phyloP scores from a whole-genome alignment of 345 rosid species.

The Citrus inodora region DNA sequence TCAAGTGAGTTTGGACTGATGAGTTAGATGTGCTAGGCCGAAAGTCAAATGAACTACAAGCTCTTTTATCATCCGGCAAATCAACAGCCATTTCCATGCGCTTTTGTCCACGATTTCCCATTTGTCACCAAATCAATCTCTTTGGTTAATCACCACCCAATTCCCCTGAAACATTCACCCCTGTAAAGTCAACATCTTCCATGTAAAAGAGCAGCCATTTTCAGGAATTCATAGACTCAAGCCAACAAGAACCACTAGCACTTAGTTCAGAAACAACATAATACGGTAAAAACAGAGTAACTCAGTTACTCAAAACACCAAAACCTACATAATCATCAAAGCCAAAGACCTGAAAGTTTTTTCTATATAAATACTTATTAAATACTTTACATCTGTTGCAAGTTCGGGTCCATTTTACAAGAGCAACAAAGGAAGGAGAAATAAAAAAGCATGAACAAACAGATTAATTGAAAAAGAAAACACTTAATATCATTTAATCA shows the following conservation, averaged over 20 bases:
- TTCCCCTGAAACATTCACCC: background rate
- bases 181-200: background rate
- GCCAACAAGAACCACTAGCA: background rate
- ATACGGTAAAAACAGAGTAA: background rate
- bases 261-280: background rate
- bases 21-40: slow-evolving; percentile 72
- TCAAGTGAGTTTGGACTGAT: slow-evolving; percentile 50
- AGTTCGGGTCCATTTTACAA: background rate
- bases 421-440: background rate
- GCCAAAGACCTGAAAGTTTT: background rate
- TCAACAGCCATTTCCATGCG: slow-evolving; percentile 68
- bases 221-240: background rate
- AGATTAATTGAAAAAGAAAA: background rate
- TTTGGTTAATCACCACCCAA: background rate
- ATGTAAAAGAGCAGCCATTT: background rate
- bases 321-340: background rate
- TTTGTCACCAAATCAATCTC: slow-evolving; percentile 12
- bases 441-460: background rate
- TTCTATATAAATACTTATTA: too few species aligned
- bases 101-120: slow-evolving; percentile 94
- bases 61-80: slow-evolving; percentile 92
- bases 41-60: slow-evolving; percentile 78
- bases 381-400: background rate
- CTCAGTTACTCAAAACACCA: background rate
- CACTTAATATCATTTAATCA: background rate